Conservation (phyloP, 345 rosid species). For the Camelina hispida region DNA sequence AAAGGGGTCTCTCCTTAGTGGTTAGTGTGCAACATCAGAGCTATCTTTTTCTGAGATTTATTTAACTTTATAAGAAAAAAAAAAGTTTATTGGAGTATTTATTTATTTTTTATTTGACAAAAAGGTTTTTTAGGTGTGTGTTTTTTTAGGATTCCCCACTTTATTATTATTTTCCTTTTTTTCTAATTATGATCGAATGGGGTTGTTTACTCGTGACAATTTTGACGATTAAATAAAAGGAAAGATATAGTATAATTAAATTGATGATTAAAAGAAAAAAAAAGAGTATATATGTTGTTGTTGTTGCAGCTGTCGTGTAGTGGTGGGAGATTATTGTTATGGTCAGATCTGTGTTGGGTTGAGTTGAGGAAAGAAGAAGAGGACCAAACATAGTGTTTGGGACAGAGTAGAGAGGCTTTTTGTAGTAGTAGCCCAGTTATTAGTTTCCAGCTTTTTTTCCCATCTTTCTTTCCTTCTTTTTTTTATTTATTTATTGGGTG, state of each 20-base stretch:
- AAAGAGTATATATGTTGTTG: not conserved
- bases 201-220: conserved; percentile 37
- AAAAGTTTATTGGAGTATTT: not conserved
- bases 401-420: conserved; percentile 25
- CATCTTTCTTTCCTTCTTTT: not conserved
- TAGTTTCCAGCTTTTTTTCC: conserved; percentile 38
- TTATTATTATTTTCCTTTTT: conserved; percentile 6
- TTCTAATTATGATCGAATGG: conserved; percentile 34
- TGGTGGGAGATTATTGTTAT: conserved; percentile 32
- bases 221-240: conserved; percentile 13
- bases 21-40: conserved; percentile 42
- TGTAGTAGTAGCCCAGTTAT: conserved; percentile 13
- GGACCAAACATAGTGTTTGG: conserved; percentile 38
- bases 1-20: conserved; percentile 13
- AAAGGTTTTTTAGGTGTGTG: conserved; percentile 27
- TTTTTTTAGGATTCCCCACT: conserved; percentile 36
- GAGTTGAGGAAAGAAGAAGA: conserved; percentile 25
- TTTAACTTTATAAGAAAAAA: not conserved
- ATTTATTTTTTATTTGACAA: conserved; percentile 12
- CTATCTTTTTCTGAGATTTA: conserved; percentile 41
- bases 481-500: no score
- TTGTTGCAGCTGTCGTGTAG: conserved; percentile 37
- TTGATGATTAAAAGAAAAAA: not conserved
- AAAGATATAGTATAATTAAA: conserved; percentile 10
- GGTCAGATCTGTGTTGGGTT: conserved; percentile 34